Base-by-base conservation (phyloP, 2,329 filamentous ascomycete genomes). In the Elsinoe necatrix region DNA sequence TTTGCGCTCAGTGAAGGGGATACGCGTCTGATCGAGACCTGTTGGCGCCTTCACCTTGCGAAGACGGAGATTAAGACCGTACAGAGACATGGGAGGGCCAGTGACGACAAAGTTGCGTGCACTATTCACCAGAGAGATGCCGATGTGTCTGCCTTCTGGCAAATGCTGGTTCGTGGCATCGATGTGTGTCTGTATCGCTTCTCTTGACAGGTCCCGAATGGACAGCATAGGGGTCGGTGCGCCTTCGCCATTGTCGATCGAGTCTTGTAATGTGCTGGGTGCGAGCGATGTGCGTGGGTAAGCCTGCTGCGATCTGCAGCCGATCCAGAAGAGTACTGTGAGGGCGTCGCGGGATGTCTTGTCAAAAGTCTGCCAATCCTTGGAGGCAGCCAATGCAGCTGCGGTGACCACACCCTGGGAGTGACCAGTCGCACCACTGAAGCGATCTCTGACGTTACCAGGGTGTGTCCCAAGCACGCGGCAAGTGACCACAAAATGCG, bases 281-380 rank as follows among this genome's bases (percentile, higher is more conserved):
- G 91, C 89, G 66, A 98, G 80, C 31, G 93, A 97, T 2, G 93
- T 98, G 64, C 88, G 84, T 37, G 93, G 95, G 73, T 96, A 98
- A 1, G 91, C 91, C 73, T 98, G 93, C 72, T 98, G 93, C 72
- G 92, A 96, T 67, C 93, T 86, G 60, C 92, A 85, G 69, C 95
- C 93, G 63, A 98, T 95, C 93, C 93, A 98, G 79, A 98, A 98
- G 27, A 98, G 85, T 67, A 96, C 89, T 27, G 88, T 93, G 61
- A 98, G 77, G 2, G 92, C 87, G 63, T 89, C 84, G 65, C 80
- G 85, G 56, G 89, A 82, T 56, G 89, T 83, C 66, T 87, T 84
- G 62, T 87, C 83, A 71, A 93, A 98, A 0, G 88, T 88, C 61
- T 95, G 90, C 93, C 93, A 98, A 25, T 87, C 90, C 63, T 89